These are phyloP conservation scores for Podospora sp. DNA, from an alignment of 495 filamentous ascomycete species.

Conservation along the genomic window DNA sequence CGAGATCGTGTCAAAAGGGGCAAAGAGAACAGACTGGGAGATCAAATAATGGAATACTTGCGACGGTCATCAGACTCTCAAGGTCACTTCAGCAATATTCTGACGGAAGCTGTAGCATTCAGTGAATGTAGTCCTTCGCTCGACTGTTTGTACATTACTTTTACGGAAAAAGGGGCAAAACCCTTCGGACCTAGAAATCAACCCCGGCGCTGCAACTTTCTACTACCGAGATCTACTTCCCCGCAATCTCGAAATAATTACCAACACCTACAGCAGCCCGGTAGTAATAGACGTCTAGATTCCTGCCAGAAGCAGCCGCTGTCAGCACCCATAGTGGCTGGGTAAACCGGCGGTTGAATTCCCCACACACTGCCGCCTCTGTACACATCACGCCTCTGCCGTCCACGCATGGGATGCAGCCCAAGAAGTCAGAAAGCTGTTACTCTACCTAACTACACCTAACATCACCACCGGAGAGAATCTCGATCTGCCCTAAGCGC, in stretches of 20 bases:
- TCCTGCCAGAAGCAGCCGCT: not conserved
- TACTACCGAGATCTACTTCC: not conserved
- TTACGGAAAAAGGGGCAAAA: no score
- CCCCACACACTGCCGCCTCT: not conserved
- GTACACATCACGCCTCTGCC: not conserved
- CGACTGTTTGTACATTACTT: no score
- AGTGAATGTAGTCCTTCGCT: no score
- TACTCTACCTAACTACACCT: no score
- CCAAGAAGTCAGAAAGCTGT: not conserved
- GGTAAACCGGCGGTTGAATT: not conserved
- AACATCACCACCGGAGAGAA: not conserved
- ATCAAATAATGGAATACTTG: no score
- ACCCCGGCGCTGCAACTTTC: not conserved
- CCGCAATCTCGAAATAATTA: not conserved
- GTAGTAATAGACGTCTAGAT: not conserved
- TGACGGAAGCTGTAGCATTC: no score
- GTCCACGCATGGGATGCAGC: not conserved
- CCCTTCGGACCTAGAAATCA: not conserved
- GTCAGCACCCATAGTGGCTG: not conserved
- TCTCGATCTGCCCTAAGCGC: not conserved
- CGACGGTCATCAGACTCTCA: no score
- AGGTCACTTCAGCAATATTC: no score
- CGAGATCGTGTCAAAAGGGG: no score
- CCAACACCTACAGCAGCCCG: not conserved
- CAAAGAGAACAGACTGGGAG: no score